These are phyloP conservation scores for Myriosclerotinia duriaeana DNA, from an alignment of 2,329 filamentous ascomycete genomes.

Conservation along the genomic window DNA sequence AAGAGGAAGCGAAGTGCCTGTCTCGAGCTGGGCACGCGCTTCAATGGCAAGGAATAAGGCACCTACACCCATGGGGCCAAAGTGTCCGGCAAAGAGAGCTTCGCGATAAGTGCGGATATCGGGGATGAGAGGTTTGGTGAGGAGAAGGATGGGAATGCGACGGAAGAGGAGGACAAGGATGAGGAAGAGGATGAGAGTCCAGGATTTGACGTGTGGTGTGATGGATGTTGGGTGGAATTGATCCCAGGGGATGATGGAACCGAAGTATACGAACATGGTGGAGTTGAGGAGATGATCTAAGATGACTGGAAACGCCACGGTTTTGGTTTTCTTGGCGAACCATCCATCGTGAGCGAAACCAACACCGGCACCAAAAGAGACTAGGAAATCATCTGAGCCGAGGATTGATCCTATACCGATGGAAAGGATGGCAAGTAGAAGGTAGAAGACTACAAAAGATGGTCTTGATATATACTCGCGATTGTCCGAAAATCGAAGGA, in stretches of 20 bases:
- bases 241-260: conserved; percentile 53
- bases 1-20: conserved; percentile 47
- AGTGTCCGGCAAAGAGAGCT: conserved; percentile 56
- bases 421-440: conserved; percentile 53
- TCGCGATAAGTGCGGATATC: conserved; percentile 51
- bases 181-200: conserved; percentile 48
- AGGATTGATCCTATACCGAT: conserved; percentile 53
- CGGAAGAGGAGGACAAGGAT: conserved; percentile 52
- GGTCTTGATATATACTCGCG: conserved; percentile 49
- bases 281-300: conserved; percentile 56
- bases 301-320: conserved; percentile 49
- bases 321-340: conserved; percentile 49
- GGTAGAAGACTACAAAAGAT: conserved; percentile 55
- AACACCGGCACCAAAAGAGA: conserved; percentile 55
- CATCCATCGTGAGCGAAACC: conserved; percentile 56
- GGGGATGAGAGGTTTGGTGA: conserved; percentile 49
- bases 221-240: conserved; percentile 44
- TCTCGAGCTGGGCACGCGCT: conserved; percentile 53
- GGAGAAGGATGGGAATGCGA: conserved; percentile 52
- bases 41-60: conserved; percentile 58
- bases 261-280: conserved; percentile 57
- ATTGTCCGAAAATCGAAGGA: conserved; percentile 49
- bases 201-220: conserved; percentile 44
- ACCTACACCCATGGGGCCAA: conserved; percentile 58
- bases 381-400: conserved; percentile 56